Evolutionary conservation across 1,284 basidiomycete species (phyloP), one percentile per base, ranked within the genome.

Genomic region (Rhodofomes roseus): DNA sequence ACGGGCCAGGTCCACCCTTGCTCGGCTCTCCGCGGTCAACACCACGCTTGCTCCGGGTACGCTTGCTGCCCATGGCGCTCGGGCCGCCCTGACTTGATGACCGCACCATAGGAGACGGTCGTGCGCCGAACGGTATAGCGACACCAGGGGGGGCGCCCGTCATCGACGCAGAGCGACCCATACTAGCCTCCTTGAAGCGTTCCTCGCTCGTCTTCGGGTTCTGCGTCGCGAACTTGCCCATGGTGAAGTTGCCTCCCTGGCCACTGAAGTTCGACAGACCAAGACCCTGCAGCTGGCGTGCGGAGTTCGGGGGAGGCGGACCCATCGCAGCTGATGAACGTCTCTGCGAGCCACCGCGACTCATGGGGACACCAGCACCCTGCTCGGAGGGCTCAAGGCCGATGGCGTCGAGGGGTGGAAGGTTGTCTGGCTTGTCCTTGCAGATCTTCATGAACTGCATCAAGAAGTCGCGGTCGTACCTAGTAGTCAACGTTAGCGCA

Each of bases 381-480:
- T 84, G 84, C 59, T 88, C 86, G 12, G 80, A 81, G 2, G 91
- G 87, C 69, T 95, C 94, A 46, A 98, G 86, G 57, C 96, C 96
- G 68, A 99, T 91, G 31, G 90, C 89, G 67, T 96, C 94, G 53
- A 98, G 83, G 62, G 93, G 86, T 37, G 96, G 95, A 27, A 98
- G 86, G 58, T 85, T 84, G 59, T 91, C 92, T 0, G 97, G 96
- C 76, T 95, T 96, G 76, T 98, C 96, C 74, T 89, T 93, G 81
- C 95, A 99, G 59, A 97, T 79, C 41, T 80, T 79, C 94, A 98
- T 97, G 79, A 99, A 99, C 73, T 99, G 97, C 64, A 99, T 77
- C 34, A 99, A 82, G 86, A 99, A 99, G 48, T 96, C 94, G 54
- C 96, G 94, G 75, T 98, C 95, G 75, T 99, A 99, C 68, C 96